Evolutionary conservation across 1,284 basidiomycete genomes (phyloP), one percentile per base, ranked within the genome.

Genomic region (Peniophora sp.): DNA sequence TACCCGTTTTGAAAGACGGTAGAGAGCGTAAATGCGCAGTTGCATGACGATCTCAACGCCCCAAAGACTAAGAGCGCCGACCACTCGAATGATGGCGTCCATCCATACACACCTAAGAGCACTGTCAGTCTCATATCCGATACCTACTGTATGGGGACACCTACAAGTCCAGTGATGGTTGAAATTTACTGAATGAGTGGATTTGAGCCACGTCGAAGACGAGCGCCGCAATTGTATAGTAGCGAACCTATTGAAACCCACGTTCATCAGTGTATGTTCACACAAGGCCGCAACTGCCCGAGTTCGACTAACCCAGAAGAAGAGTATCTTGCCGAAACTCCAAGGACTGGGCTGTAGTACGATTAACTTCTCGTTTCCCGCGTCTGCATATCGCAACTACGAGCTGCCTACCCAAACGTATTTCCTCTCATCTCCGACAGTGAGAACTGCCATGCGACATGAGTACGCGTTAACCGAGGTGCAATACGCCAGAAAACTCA

Each of bases 31-130:
- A 32, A 72, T 61, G 17, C 71, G 60, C 38, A 72, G 52, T 55
- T 72, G 70, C 69, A 74, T 69, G 48, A 71, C 60, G 36, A 72
- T 68, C 56, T 72, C 70, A 23, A 72, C 62, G 27, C 66, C 61
- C 71, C 71, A 73, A 2, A 73, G 58, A 43, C 65, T 66, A 25
- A 73, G 58, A 3, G 68, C 69, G 14, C 70, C 70, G 9, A 65
- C 61, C 35, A 72, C 60, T 16, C 69, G 63, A 8, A 62, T 69
- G 17, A 65, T 61, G 8, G 69, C 64, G 51, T 70, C 69, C 56
- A 69, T 66, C 14, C 62, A 63, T 6, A 72, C 60, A 49, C 69
- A 71, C 20, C 67, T 71, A 47, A 25, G 39, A 20, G 20, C 19
- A 39, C 27, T 46, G 25, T 50, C 23, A 50, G 12, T 27, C 20